These are phyloP conservation scores for Suillus discolor DNA, from an alignment of 768 basidiomycete genomes.

Conservation along the genomic window DNA sequence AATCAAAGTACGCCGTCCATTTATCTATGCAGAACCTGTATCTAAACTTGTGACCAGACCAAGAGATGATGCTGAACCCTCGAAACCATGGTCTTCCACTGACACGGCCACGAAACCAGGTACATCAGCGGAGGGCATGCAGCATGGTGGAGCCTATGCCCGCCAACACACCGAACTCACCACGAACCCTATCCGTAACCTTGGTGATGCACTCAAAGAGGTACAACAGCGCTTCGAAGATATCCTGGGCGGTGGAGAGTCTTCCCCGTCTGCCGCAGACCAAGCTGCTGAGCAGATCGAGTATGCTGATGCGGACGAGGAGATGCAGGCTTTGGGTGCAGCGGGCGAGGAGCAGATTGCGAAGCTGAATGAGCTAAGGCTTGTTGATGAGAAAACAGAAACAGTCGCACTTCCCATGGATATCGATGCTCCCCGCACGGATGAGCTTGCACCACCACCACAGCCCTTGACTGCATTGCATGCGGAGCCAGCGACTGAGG, in stretches of 20 bases:
- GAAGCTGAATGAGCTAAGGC: conserved; percentile 77
- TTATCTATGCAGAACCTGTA: neutral
- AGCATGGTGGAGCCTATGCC: conserved; percentile 46
- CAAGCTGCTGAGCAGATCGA: conserved; percentile 61
- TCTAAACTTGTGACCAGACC: conserved; percentile 1
- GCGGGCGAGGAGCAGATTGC: conserved; percentile 83
- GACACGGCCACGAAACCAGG: conserved; percentile 28
- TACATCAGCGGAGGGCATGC: conserved; percentile 42
- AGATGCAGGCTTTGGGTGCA: conserved; percentile 89
- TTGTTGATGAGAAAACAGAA: conserved; percentile 61
- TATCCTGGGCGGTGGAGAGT: conserved; percentile 56
- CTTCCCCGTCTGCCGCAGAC: conserved; percentile 34
- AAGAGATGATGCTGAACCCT: conserved; percentile 11
- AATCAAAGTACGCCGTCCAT: conserved; percentile 11
- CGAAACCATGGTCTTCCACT: neutral
- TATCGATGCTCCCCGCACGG: conserved; percentile 44
- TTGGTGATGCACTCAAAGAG: conserved; percentile 83
- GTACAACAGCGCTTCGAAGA: conserved; percentile 84
- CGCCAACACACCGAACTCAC: conserved; percentile 40
- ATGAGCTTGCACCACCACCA: conserved; percentile 17
- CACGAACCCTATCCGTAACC: conserved; percentile 68
- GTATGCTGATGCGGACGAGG: conserved; percentile 71
- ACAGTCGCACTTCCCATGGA: conserved; percentile 48
- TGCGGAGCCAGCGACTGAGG: conserved; percentile 30
- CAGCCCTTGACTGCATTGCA: conserved; percentile 29